phyloP scores from a whole-genome alignment of 306 rosid genomes.

The Trichosanthes cucumerina region DNA sequence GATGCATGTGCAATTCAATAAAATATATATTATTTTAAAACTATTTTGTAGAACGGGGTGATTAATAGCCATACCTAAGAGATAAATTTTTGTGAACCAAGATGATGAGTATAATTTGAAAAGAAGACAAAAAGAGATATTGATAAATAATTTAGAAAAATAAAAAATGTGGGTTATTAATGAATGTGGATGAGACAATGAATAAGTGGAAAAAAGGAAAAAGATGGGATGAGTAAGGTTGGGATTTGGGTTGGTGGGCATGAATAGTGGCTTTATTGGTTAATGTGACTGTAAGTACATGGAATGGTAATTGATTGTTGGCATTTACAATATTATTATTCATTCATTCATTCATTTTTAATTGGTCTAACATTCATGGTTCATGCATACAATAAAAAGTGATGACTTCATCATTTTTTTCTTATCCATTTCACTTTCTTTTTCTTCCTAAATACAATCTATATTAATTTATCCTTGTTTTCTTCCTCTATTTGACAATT shows the following conservation, averaged over 20 bases:
- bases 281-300: not conserved
- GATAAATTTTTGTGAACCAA: not conserved
- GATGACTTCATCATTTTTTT: not conserved
- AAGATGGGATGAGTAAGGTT: not conserved
- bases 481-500: no score
- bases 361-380: not conserved
- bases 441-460: not conserved
- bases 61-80: not conserved
- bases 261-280: not conserved
- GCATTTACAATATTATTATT: not conserved
- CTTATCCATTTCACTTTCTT: not conserved
- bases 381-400: not conserved
- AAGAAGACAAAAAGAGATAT: not conserved
- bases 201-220: not conserved
- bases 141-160: not conserved
- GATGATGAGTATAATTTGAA: not conserved
- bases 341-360: not conserved
- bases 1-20: not conserved
- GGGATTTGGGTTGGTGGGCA: not conserved
- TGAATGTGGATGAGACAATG: not conserved
- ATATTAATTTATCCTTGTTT: not conserved
- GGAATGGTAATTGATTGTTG: not conserved
- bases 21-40: no score
- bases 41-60: not conserved
- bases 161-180: not conserved